phyloP scores from a whole-genome alignment of 495 filamentous ascomycete genomes.

The Chaetomidium leptoderma region DNA sequence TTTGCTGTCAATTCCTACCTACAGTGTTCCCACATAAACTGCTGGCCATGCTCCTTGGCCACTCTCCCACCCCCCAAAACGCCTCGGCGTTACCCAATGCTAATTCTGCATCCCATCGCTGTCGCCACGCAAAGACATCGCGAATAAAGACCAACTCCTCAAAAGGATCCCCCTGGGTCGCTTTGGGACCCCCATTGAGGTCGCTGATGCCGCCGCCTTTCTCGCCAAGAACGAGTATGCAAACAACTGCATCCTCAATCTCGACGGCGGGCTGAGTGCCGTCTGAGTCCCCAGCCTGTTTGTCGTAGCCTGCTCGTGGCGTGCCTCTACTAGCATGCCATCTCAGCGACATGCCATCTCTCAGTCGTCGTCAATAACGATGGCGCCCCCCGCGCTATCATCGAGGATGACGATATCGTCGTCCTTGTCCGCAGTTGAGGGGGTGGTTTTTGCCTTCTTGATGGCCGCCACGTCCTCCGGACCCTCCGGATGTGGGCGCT shows the following conservation, averaged over 20 bases:
- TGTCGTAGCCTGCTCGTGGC: constrained; percentile 16
- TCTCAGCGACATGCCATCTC: neutral
- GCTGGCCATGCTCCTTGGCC: no score
- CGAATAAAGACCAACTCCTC: constrained; percentile 24
- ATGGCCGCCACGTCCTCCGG: constrained; percentile 17
- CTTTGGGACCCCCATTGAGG: constrained; percentile 62
- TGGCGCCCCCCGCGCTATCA: constrained; percentile 55
- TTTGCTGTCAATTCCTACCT: neutral
- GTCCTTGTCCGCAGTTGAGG: constrained; percentile 35
- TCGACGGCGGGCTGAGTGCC: constrained; percentile 75
- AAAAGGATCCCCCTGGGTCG: constrained; percentile 60
- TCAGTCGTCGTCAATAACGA: constrained; percentile 70
- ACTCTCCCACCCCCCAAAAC: no score
- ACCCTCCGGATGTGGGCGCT: constrained; percentile 37
- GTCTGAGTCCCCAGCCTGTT: neutral
- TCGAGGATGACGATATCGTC: constrained; percentile 51
- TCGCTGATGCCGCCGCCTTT: constrained; percentile 78
- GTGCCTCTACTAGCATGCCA: neutral
- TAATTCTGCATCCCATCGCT: constrained; percentile 5
- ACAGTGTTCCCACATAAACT: neutral
- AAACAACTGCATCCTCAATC: constrained; percentile 77
- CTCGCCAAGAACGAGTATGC: constrained; percentile 73
- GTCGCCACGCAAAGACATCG: neutral
- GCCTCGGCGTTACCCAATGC: constrained; percentile 1
- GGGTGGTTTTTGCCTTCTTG: constrained; percentile 45